These are phyloP conservation scores for Colletotrichum spaethianum DNA, from an alignment of 2,329 filamentous ascomycete species.

Conservation along the genomic window DNA sequence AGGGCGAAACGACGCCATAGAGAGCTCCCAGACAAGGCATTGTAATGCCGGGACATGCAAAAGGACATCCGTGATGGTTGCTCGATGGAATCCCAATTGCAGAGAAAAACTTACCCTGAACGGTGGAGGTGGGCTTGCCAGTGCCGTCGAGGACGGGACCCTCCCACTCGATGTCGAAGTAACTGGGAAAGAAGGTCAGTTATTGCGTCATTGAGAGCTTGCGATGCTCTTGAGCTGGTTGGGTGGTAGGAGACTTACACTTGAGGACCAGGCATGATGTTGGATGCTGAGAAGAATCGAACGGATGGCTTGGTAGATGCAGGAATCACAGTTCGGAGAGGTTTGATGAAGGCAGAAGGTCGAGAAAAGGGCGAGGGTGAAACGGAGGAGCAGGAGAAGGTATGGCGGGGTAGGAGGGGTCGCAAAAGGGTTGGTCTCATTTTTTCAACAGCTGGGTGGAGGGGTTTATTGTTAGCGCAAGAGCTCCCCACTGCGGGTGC, in stretches of 20 bases:
- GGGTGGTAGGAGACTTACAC: conserved; percentile 67
- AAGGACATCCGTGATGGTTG: not conserved
- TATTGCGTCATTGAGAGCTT: conserved; percentile 38
- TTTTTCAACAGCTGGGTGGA: conserved; percentile 44
- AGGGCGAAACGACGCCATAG: not conserved
- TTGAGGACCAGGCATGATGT: conserved; percentile 80
- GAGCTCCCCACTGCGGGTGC: conserved; percentile 41
- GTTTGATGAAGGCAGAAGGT: conserved; percentile 44
- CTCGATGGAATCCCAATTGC: conserved; percentile 37
- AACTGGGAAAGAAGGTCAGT: conserved; percentile 58
- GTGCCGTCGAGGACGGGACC: conserved; percentile 78
- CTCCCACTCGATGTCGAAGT: conserved; percentile 82
- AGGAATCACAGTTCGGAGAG: conserved; percentile 40
- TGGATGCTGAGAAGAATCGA: conserved; percentile 70
- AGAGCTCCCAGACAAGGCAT: not conserved
- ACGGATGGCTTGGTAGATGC: conserved; percentile 46
- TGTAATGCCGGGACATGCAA: not conserved
- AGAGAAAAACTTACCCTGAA: conserved; percentile 73
- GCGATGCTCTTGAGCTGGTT: conserved; percentile 3
- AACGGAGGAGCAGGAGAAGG: conserved; percentile 43
- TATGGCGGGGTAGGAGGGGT: conserved; percentile 45
- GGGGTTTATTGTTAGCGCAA: conserved; percentile 44
- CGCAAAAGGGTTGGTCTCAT: conserved; percentile 45
- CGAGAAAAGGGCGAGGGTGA: conserved; percentile 45
- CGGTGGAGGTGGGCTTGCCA: conserved; percentile 65